phyloP scores from a whole-genome alignment of 352 stramenopile species.

The Phytophthora pisi region DNA sequence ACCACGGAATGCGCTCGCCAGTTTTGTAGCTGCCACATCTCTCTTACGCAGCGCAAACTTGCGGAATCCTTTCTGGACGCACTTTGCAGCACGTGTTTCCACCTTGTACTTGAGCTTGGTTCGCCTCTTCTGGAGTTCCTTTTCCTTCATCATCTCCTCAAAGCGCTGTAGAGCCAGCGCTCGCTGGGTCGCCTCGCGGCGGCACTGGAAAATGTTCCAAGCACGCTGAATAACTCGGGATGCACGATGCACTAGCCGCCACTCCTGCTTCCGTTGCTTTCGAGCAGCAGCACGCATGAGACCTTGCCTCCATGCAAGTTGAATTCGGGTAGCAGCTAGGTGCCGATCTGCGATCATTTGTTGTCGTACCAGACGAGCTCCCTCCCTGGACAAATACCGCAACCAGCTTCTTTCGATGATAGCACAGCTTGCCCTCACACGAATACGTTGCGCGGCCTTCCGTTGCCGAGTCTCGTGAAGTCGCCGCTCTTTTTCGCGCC shows the following conservation, averaged over 20 bases:
- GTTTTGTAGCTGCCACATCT: conserved; percentile 33
- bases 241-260: conserved; percentile 23
- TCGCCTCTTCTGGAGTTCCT: conserved; percentile 32
- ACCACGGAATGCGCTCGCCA: conserved; percentile 39
- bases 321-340: conserved; percentile 35
- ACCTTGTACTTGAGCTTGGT: conserved; percentile 32
- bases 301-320: conserved; percentile 35
- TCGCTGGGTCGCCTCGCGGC: conserved; percentile 27
- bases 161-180: conserved; percentile 41
- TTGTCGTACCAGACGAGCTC: conserved; percentile 41
- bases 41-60: conserved; percentile 27
- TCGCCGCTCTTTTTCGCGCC: conserved; percentile 15
- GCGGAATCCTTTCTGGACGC: conserved; percentile 39
- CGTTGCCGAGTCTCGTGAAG: conserved; percentile 21
- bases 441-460: conserved; percentile 31
- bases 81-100: conserved; percentile 36
- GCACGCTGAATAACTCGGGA: conserved; percentile 30
- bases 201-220: conserved; percentile 25
- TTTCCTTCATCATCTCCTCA: conserved; percentile 40
- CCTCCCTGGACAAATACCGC: conserved; percentile 36
- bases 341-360: conserved; percentile 40
- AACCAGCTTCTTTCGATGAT: conserved; percentile 54
- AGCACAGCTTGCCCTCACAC: conserved; percentile 37
- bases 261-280: conserved; percentile 16
- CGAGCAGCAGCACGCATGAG: conserved; percentile 5